Base-by-base conservation (phyloP, 2,329 filamentous ascomycete genomes). In the Teratosphaeria zuluensis region DNA sequence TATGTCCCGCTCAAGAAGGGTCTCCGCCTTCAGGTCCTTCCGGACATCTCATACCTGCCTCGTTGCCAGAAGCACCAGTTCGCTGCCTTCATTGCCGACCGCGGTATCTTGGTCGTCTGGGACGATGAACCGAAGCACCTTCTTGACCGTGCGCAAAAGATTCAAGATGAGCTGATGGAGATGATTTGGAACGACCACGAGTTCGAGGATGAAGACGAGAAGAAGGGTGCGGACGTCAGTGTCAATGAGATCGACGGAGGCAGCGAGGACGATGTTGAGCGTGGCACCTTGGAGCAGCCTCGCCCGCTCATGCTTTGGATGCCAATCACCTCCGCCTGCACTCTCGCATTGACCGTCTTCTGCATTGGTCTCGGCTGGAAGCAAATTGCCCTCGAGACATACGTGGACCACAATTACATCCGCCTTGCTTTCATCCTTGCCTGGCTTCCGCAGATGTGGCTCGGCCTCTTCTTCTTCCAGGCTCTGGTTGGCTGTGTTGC, bases 1-100 rank as follows among this genome's bases (percentile, higher is more conserved):
- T 84, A 80, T 63, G 81, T 88, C 9, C 83, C 85, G 9, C 73
- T 88, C 16, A 71, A 77, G 16, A 76, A 80, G 56, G 82, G 81
- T 3, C 76, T 86, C 19, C 80, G 81, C 30, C 72, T 88, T 6
- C 85, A 88, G 66, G 81, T 88, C 4, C 73, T 88, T 24, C 80
- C 80, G 1, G 79, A 78, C 54, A 79, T 87, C 58, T 73, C 75
- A 2, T 78, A 81, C 54, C 74, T 88, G 4, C 80, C 82, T 0
- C 72, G 76, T 28, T 86, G 83, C 64, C 79, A 85, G 67, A 84
- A 85, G 68, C 82, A 85, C 70, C 83, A 86, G 61, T 85, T 84
- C 65, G 83, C 81, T n/a, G 83, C 84, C 8, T 86, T 86, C 68
- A 80, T 86, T 56, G 76, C 80, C 60, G 81, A 84, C 62, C 74